A percentile compares a stretch with the other conserved stretches of the same genome.
Conservation (phyloP, 768 basidiomycete genomes). For the Boletus rubescentipes region DNA sequence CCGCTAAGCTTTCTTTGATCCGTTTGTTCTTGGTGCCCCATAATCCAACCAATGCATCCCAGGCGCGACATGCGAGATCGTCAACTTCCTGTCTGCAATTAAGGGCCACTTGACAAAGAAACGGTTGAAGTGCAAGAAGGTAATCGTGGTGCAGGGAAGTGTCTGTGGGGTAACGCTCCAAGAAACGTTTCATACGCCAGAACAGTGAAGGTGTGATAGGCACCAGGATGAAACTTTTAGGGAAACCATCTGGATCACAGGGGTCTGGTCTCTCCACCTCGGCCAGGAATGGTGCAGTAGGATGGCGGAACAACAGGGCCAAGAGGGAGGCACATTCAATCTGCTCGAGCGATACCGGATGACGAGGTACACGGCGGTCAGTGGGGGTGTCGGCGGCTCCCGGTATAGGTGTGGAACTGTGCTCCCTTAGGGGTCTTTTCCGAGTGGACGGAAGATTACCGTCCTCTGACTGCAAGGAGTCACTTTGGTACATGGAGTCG, state of each 20-base stretch:
- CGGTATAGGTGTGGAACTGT: constrained; percentile 22
- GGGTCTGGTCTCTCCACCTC: constrained; percentile 30
- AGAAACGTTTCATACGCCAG: constrained; percentile 56
- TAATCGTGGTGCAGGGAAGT: constrained; percentile 80
- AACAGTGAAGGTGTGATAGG: constrained; percentile 50
- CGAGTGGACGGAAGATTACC: constrained; percentile 35
- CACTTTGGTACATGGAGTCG: constrained; percentile 35
- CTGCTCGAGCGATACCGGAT: constrained; percentile 52
- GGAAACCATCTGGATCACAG: constrained; percentile 30
- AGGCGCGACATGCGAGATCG: constrained; percentile 58
- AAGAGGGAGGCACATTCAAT: constrained; percentile 71
- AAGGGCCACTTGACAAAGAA: constrained; percentile 73
- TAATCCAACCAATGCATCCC: constrained; percentile 62
- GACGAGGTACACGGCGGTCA: constrained; percentile 25
- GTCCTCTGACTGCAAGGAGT: constrained; percentile 30
- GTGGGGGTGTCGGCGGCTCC: constrained; percentile 18
- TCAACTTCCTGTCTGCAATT: constrained; percentile 64
- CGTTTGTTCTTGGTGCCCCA: constrained; percentile 79
- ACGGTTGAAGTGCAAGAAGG: constrained; percentile 62
- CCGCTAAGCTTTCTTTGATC: constrained; percentile 76
- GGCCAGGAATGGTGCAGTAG: constrained; percentile 56
- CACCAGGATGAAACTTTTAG: constrained; percentile 23
- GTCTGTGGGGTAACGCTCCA: constrained; percentile 65
- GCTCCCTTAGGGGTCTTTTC: constrained; percentile 27
- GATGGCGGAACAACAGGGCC: constrained; percentile 55